Conservation (phyloP, 257 asterid species). For the Coffea eugenioides region DNA sequence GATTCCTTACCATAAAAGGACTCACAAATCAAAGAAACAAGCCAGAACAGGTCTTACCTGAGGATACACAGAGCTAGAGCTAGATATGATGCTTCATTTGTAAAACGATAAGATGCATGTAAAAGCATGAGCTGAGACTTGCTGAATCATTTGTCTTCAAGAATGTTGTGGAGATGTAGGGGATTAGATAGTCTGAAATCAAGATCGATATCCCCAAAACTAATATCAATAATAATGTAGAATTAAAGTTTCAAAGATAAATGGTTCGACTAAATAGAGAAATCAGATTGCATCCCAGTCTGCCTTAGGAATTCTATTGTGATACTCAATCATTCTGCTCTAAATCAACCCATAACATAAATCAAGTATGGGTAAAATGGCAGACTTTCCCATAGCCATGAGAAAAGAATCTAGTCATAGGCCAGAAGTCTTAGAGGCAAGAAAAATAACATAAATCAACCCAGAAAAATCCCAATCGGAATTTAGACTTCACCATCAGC, state of each 20-base stretch:
- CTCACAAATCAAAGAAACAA: conserved; percentile 11
- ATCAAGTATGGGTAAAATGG: no score
- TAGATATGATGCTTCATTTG: conserved; percentile 88
- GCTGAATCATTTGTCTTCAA: conserved; percentile 78
- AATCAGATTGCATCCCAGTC: neutral
- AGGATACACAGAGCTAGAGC: conserved; percentile 90
- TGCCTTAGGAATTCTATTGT: no score
- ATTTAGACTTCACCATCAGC: no score
- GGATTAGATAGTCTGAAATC: conserved; percentile 89
- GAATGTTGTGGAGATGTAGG: conserved; percentile 83
- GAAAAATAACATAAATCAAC: no score
- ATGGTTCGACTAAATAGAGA: neutral
- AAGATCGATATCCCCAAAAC: conserved; percentile 90
- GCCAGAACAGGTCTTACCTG: conserved; percentile 51
- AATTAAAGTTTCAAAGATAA: neutral
- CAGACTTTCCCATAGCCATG: no score
- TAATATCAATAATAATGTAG: conserved; percentile 27
- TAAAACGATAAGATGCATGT: conserved; percentile 91
- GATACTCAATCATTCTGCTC: no score
- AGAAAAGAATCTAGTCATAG: no score
- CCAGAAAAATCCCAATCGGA: no score
- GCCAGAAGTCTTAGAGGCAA: no score
- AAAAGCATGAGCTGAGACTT: conserved; percentile 66
- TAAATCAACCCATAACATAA: no score
- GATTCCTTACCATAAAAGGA: conserved; percentile 5